Evolutionary conservation across 345 rosid species (phyloP).

Genomic region (Syzygium jambos): DNA sequence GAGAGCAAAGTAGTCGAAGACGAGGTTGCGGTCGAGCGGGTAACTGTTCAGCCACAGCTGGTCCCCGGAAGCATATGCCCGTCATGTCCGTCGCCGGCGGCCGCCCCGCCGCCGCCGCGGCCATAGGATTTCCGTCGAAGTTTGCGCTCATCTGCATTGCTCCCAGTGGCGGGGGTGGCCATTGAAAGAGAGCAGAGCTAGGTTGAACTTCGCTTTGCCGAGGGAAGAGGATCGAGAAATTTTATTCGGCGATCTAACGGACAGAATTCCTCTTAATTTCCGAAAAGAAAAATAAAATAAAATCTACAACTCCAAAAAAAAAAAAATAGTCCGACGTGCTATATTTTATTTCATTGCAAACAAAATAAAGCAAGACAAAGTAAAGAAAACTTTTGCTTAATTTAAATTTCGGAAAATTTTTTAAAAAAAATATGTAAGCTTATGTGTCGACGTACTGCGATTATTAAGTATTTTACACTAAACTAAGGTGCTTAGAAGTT

Average conservation of each 20-base stretch:
- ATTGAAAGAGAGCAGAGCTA: neutral
- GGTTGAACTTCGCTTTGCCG: neutral
- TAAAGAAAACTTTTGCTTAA: neutral
- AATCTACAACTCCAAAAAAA: neutral
- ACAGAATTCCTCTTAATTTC: neutral
- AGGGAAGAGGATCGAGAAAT: no score
- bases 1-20: constrained; percentile 91
- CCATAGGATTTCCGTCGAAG: constrained; percentile 26
- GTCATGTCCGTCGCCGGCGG: constrained; percentile 96
- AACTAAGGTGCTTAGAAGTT: neutral
- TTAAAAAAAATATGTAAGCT: no score
- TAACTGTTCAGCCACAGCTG: constrained; percentile 87
- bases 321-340: neutral
- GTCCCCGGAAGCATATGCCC: constrained; percentile 87
- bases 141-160: neutral
- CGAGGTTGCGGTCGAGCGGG: constrained; percentile 78
- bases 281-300: neutral
- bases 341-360: neutral
- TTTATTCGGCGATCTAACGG: neutral
- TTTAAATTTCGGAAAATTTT: neutral
- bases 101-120: constrained; percentile 24
- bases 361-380: neutral
- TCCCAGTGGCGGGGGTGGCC: constrained; percentile 23
- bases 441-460: neutral
- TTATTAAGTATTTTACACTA: neutral